A percentile compares a stretch with the other conserved stretches of the same genome.
phyloP scores from a whole-genome alignment of 345 rosid species.

The Litchi chinensis region DNA sequence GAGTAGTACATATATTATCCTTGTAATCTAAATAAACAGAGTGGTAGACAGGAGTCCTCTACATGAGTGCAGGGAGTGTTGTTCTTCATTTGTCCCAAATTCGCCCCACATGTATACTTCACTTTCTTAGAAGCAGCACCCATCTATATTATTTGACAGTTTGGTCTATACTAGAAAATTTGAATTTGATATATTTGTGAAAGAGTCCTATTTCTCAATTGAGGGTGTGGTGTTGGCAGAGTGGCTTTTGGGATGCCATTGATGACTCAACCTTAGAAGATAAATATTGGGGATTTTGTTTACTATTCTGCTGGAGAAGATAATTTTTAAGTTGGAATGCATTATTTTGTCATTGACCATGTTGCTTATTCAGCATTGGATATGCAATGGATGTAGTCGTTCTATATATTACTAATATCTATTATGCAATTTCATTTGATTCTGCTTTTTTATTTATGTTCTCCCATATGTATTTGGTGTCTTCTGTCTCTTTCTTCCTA shows the following conservation, averaged over 20 bases:
- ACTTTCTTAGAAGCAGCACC: not conserved
- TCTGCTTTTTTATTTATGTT: not conserved
- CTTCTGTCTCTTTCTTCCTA: conserved; percentile 7
- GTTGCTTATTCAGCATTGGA: not conserved
- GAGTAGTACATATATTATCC: not conserved
- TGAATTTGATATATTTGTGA: not conserved
- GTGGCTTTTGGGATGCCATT: not conserved
- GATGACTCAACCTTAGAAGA: not conserved
- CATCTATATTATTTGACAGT: not conserved
- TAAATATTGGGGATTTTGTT: not conserved
- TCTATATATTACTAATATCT: not conserved
- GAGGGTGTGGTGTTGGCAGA: not conserved
- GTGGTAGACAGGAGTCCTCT: not conserved
- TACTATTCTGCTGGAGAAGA: not conserved
- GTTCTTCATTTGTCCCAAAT: not conserved
- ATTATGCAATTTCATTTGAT: not conserved
- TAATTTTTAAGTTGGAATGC: not conserved
- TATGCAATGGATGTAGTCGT: not conserved
- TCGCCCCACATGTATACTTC: not conserved
- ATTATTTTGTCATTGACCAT: not conserved
- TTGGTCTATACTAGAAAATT: not conserved
- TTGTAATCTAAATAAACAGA: not conserved
- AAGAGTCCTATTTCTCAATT: not conserved
- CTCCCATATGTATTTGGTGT: conserved; percentile 2
- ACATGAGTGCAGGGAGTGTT: not conserved